Evolutionary conservation across 306 rosid species (phyloP).

Genomic region (Pachyrhizus erosus): DNA sequence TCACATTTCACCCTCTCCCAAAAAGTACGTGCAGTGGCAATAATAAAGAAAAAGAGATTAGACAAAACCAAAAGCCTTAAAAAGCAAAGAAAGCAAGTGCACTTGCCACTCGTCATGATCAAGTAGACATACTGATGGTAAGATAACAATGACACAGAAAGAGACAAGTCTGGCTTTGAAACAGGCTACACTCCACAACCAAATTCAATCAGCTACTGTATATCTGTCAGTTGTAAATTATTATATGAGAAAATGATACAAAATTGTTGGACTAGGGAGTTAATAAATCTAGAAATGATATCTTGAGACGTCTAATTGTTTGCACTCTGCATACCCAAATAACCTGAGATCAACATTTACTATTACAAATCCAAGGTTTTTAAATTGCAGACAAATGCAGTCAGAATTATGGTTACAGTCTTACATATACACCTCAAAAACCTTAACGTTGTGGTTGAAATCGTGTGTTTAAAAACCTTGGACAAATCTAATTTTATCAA

Average conservation of each 20-base stretch:
- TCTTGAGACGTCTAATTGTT: neutral
- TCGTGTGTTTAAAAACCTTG: neutral
- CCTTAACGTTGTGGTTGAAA: neutral
- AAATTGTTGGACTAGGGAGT: slow-evolving; percentile 18
- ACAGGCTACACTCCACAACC: slow-evolving; percentile 44
- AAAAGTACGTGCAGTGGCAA: slow-evolving; percentile 18
- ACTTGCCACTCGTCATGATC: slow-evolving; percentile 49
- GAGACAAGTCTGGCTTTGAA: slow-evolving; percentile 42
- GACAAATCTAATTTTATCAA: slow-evolving; percentile 12
- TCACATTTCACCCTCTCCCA: slow-evolving; percentile 46
- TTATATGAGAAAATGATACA: neutral
- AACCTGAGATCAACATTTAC: slow-evolving; percentile 30
- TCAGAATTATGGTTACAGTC: neutral
- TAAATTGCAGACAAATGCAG: neutral
- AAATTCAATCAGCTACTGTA: slow-evolving; percentile 32
- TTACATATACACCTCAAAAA: neutral
- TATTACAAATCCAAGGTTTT: slow-evolving; percentile 16
- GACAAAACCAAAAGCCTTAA: slow-evolving; percentile 46
- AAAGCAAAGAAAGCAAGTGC: slow-evolving; percentile 50
- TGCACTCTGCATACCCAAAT: slow-evolving; percentile 35
- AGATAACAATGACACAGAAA: slow-evolving; percentile 41
- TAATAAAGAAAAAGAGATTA: slow-evolving; percentile 29
- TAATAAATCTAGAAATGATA: slow-evolving; percentile 23
- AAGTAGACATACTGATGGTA: slow-evolving; percentile 14
- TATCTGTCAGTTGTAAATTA: slow-evolving; percentile 30